These are phyloP conservation scores for Diversispora eburnea DNA, from an alignment of 192 early-diverging fungal genomes.

Conservation along the genomic window DNA sequence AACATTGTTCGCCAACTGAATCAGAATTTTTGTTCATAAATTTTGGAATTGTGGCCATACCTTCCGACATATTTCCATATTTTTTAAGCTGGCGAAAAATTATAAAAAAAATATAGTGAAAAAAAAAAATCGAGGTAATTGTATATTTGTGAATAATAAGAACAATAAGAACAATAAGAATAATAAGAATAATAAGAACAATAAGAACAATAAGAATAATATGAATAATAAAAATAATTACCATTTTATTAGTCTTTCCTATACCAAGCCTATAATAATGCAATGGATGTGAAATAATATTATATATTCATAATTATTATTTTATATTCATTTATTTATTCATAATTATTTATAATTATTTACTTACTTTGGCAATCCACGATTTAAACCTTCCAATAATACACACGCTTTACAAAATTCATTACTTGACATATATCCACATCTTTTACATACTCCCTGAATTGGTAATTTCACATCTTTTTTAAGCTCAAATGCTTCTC, in stretches of 20 bases:
- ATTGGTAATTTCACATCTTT: constrained; percentile 58
- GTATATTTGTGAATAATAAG: background rate
- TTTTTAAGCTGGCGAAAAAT: constrained; percentile 23
- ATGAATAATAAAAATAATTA: background rate
- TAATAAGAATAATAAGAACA: too few relatives aligned
- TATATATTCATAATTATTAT: background rate
- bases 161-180: background rate
- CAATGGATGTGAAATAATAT: background rate
- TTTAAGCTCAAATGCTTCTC: constrained; percentile 80
- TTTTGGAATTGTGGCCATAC: constrained; percentile 1
- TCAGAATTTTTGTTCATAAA: background rate
- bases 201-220: too few relatives aligned
- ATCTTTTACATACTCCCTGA: constrained; percentile 71
- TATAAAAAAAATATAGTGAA: background rate
- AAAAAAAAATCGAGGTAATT: background rate
- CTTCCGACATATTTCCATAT: constrained; percentile 20
- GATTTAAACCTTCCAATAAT: constrained; percentile 88
- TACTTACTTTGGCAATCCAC: constrained; percentile 67
- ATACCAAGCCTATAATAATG: constrained; percentile 23
- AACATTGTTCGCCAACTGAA: too few relatives aligned
- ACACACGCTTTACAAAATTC: constrained; percentile 92
- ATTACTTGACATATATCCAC: constrained; percentile 94
- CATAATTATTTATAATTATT: background rate
- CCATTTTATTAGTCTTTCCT: constrained; percentile 24
- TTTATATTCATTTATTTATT: background rate